phyloP scores from a whole-genome alignment of 768 basidiomycete genomes.

The Hemileccinum impolitum region DNA sequence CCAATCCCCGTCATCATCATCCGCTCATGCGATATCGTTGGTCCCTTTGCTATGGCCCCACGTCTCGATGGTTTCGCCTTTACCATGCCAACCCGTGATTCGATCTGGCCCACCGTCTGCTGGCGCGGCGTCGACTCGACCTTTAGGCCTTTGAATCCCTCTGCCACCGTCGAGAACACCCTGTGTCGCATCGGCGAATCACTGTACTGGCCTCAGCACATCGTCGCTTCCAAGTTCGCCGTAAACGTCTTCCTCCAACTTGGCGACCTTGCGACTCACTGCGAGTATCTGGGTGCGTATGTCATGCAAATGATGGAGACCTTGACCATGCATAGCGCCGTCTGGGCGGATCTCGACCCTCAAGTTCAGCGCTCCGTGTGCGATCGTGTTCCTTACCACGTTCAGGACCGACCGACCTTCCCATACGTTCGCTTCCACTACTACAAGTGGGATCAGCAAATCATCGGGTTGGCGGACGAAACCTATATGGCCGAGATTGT shows the following conservation, averaged over 20 bases:
- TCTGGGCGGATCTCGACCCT: conserved; percentile 13
- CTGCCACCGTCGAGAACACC: background rate
- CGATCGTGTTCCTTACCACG: background rate
- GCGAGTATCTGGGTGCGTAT: conserved; percentile 27
- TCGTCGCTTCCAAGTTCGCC: conserved; percentile 18
- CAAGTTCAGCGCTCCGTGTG: conserved; percentile 2
- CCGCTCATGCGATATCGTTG: conserved; percentile 14
- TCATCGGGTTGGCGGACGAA: conserved; percentile 15
- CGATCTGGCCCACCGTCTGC: conserved; percentile 13
- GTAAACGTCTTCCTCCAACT: conserved; percentile 25
- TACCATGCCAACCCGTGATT: conserved; percentile 6
- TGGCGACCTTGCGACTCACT: background rate
- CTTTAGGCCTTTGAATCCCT: conserved; percentile 4
- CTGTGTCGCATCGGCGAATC: background rate
- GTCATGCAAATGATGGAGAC: conserved; percentile 9
- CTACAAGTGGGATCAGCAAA: conserved; percentile 19
- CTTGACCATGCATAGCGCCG: background rate
- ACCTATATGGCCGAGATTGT: background rate
- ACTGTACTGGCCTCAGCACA: conserved; percentile 13
- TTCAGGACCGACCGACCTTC: conserved; percentile 3
- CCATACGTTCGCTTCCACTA: conserved; percentile 11
- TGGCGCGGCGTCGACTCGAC: conserved; percentile 13
- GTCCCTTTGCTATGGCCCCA: background rate
- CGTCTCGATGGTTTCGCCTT: conserved; percentile 4
- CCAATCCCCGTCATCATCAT: conserved; percentile 25